phyloP scores from a whole-genome alignment of 371 early-diverging fungal genomes.

The Parasitella parasitica region DNA sequence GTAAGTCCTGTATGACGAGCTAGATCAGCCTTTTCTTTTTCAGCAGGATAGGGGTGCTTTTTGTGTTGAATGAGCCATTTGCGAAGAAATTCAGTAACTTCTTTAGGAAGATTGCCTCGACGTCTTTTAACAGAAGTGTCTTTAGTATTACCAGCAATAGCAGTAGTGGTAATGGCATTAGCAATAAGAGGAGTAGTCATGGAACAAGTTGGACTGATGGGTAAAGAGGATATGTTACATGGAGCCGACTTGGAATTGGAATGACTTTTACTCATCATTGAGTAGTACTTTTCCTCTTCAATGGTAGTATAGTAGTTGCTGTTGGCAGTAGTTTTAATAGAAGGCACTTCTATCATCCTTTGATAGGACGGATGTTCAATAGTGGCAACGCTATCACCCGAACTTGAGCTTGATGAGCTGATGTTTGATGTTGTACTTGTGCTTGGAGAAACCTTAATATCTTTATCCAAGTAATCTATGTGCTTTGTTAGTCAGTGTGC shows the following conservation, averaged over 20 bases:
- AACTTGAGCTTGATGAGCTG: constrained; percentile 26
- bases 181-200: not conserved
- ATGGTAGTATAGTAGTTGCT: not conserved
- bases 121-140: constrained; percentile 36
- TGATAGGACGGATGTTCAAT: constrained; percentile 5
- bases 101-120: constrained; percentile 65
- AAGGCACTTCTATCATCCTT: not conserved
- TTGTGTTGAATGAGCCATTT: constrained; percentile 78
- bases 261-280: not conserved
- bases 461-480: constrained; percentile 11
- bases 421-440: constrained; percentile 26
- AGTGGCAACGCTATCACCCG: constrained; percentile 27
- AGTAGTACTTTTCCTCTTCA: constrained; percentile 1
- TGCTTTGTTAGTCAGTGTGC: not conserved
- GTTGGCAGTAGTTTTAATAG: not conserved
- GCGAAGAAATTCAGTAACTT: constrained; percentile 66
- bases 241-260: not conserved
- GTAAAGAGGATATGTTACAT: not conserved
- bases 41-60: constrained; percentile 82
- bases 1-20: constrained; percentile 67
- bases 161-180: not conserved
- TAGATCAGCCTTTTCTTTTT: constrained; percentile 72
- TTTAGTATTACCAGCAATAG: not conserved
- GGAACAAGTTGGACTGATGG: not conserved
- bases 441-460: constrained; percentile 26